A percentile compares a stretch with the other conserved stretches of the same genome.
phyloP scores from a whole-genome alignment of 495 filamentous ascomycete genomes.

The Annulohypoxylon nitens region DNA sequence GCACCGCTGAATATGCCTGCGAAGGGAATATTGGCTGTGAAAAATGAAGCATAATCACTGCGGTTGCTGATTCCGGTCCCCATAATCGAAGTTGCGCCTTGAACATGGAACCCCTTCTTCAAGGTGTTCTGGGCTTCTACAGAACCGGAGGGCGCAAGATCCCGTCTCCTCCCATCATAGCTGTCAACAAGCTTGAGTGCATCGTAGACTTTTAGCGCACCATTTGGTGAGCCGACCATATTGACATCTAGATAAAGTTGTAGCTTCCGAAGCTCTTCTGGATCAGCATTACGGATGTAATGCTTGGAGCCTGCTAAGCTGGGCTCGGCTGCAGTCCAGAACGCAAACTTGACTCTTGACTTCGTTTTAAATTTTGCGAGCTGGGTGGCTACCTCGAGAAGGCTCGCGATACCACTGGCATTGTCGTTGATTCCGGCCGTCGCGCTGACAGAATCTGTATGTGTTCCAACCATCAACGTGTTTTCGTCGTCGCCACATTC shows the following conservation, averaged over 20 bases:
- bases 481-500: conserved; percentile 70
- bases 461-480: conserved; percentile 67
- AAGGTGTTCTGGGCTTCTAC: conserved; percentile 67
- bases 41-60: conserved; percentile 51
- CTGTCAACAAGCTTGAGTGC: conserved; percentile 28
- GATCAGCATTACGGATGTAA: conserved; percentile 61
- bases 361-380: conserved; percentile 66
- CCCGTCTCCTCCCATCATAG: neutral
- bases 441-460: conserved; percentile 70
- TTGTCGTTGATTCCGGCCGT: conserved; percentile 74
- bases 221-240: conserved; percentile 76
- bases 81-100: conserved; percentile 47
- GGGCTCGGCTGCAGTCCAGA: conserved; percentile 70
- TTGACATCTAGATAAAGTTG: conserved; percentile 74
- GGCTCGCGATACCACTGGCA: conserved; percentile 68
- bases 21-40: conserved; percentile 37
- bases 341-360: conserved; percentile 71
- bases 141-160: conserved; percentile 60
- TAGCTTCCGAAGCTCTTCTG: conserved; percentile 63
- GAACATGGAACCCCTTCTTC: conserved; percentile 59
- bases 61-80: conserved; percentile 54
- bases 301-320: conserved; percentile 67
- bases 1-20: conserved; percentile 60
- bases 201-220: conserved; percentile 70
- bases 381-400: conserved; percentile 68